Conservation (phyloP, 2,329 filamentous ascomycete genomes). For the Trichoderma guizhouense region DNA sequence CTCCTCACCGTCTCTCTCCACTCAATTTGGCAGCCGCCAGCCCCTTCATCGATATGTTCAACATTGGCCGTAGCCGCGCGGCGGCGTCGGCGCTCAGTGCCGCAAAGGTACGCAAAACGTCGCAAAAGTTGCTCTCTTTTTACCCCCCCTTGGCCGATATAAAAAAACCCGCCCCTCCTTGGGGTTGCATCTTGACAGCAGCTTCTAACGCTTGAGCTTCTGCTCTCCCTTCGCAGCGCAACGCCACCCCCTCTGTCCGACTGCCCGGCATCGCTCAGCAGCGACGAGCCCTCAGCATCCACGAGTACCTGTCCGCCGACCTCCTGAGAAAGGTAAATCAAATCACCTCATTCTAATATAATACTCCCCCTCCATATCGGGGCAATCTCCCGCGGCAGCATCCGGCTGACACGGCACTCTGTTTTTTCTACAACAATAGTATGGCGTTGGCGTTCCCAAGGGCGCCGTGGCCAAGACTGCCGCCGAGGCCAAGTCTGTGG, state of each 20-base stretch:
- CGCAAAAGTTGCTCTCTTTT: constrained; percentile 18
- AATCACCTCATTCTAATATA: neutral
- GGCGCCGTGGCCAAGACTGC: constrained; percentile 80
- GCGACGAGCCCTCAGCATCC: constrained; percentile 86
- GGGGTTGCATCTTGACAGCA: constrained; percentile 9
- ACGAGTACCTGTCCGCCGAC: constrained; percentile 96
- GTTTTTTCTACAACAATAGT: constrained; percentile 49
- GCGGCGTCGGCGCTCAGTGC: constrained; percentile 76
- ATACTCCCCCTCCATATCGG: neutral
- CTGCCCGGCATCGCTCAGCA: constrained; percentile 70
- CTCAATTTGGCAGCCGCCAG: constrained; percentile 21
- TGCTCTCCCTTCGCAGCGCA: constrained; percentile 22
- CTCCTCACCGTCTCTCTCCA: constrained; percentile 20
- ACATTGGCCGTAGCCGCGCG: constrained; percentile 76
- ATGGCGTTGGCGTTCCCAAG: constrained; percentile 90
- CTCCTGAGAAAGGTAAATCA: constrained; percentile 70
- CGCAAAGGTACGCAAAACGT: constrained; percentile 60
- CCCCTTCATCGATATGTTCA: constrained; percentile 67
- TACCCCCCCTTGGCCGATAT: constrained; percentile 10
- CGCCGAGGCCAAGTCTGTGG: constrained; percentile 86
- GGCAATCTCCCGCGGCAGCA: neutral
- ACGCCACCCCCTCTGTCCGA: constrained; percentile 48
- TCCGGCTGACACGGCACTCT: constrained; percentile 19
- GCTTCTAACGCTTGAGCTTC: constrained; percentile 7
- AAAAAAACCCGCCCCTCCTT: constrained; percentile 18